Conservation (phyloP, 148 eudicot genomes). For the Rhododendron mucronatum region DNA sequence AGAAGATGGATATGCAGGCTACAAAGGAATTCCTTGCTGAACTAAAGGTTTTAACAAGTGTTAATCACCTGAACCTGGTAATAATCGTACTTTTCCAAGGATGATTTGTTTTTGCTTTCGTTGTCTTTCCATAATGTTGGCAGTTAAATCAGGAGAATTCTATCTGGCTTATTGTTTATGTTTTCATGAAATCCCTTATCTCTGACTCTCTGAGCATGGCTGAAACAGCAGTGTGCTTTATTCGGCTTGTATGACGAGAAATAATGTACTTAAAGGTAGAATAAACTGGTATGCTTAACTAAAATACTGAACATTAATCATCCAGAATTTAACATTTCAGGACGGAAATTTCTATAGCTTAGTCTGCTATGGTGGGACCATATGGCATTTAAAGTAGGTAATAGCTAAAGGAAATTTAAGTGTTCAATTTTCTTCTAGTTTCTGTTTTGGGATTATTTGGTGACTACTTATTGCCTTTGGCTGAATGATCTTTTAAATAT, state of each 20-base stretch:
- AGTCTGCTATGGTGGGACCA: neutral
- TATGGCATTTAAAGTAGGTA: neutral
- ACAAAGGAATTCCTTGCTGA: constrained; percentile 86
- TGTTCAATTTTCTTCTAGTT: neutral
- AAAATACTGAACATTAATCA: neutral
- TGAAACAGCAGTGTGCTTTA: too few relatives aligned
- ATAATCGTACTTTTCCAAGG: neutral
- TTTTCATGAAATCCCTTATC: neutral
- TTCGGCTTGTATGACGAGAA: too few relatives aligned
- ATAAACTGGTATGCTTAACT: too few relatives aligned
- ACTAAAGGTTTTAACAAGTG: constrained; percentile 78
- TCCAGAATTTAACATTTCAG: neutral
- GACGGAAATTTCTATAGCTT: neutral
- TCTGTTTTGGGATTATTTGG: neutral
- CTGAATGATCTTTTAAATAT: neutral
- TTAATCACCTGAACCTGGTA: constrained; percentile 98
- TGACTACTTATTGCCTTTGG: neutral
- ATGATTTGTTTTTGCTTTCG: neutral
- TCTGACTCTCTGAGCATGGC: neutral
- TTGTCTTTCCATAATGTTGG: neutral
- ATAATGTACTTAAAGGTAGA: too few relatives aligned
- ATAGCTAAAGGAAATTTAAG: neutral
- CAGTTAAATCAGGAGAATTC: neutral
- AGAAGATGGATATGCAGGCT: constrained; percentile 98
- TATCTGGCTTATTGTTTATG: neutral